A percentile compares a stretch with the other conserved stretches of the same genome.
phyloP scores from a whole-genome alignment of 2,329 filamentous ascomycete species.

The Diaporthe longicolla region DNA sequence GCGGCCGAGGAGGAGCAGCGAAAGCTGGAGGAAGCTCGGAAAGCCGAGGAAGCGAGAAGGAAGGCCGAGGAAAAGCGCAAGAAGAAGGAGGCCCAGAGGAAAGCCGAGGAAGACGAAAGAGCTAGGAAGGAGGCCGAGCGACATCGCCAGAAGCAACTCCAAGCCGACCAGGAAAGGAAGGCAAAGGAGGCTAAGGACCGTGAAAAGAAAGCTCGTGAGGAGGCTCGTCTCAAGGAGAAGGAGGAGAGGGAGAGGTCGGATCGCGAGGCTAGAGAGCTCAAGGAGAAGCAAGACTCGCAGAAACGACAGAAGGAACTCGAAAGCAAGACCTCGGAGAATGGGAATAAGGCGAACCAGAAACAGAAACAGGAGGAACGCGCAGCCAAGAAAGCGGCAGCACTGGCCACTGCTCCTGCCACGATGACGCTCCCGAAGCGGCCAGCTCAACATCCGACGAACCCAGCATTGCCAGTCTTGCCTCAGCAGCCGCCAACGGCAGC shows the following conservation, averaged over 20 bases:
- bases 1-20: constrained; percentile 86
- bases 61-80: constrained; percentile 92
- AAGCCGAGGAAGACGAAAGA: constrained; percentile 90
- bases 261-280: constrained; percentile 69
- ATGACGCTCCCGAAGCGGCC: constrained; percentile 58
- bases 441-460: constrained; percentile 54
- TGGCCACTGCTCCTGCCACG: constrained; percentile 52
- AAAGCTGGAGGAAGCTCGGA: constrained; percentile 82
- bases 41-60: constrained; percentile 82
- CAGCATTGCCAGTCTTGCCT: constrained; percentile 68
- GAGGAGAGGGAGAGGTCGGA: constrained; percentile 76
- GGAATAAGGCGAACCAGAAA: constrained; percentile 57
- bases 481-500: constrained; percentile 69
- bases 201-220: constrained; percentile 88
- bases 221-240: constrained; percentile 83
- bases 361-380: constrained; percentile 62
- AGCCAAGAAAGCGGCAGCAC: constrained; percentile 56
- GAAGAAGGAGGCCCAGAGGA: constrained; percentile 92
- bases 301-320: constrained; percentile 72
- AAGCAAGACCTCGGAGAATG: constrained; percentile 56
- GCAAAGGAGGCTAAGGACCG: constrained; percentile 82
- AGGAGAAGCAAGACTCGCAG: constrained; percentile 70
- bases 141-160: constrained; percentile 84
- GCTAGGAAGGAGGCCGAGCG: constrained; percentile 88
- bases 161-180: constrained; percentile 89